Evolutionary conservation across 768 basidiomycete species (phyloP), one percentile per base, ranked within the genome.

Genomic region (Cantharellus anzutake): DNA sequence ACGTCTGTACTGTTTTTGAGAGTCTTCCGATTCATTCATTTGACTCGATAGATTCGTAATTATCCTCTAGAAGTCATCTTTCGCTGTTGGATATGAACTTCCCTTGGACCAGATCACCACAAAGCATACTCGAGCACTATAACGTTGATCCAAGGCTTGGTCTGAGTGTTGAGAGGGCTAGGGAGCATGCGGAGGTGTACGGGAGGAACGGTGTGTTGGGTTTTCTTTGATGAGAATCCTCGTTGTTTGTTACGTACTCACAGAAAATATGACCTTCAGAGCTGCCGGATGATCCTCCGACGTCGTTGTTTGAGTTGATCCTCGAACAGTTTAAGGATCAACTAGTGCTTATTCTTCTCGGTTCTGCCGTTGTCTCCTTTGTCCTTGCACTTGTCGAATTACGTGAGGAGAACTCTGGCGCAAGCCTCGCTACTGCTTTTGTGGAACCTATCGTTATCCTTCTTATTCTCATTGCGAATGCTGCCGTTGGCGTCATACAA

Each of bases 241-340:
- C 29, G 3, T 0, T 2, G n/a, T 16, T 37, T 50, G 41, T 5
- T 16, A 41, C 53, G n/a, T 4, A n/a, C 2, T 4, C 14, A 4
- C 34, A 7, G 42, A 40, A 64, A 58, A 66, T 41, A 51, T 39
- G 35, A 56, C 56, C 48, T 56, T 11, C 69, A 98, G 94, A 88
- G 68, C 76, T 99, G 4, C 93, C 94, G 5, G 91, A 96, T 67
- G 89, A 93, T 5, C 84, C 88, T 0, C 73, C 88, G 2, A 96
- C 94, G 3, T 88, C 93, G 2, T 68, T 98, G 40, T 92, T 91
- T 89, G 79, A 89, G 68, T 81, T 98, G 62, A 84, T 99, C 61
- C 77, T 99, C n/a, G 92, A 96, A 65, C 94, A 99, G 72, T 99
- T 99, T 78, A 86, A 98, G 75, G 94, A 99, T 73, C 91, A 96